A percentile compares a stretch with the other conserved stretches of the same genome.
These are phyloP conservation scores for Vigna hirtella DNA, from an alignment of 306 rosid genomes.

Conservation along the genomic window DNA sequence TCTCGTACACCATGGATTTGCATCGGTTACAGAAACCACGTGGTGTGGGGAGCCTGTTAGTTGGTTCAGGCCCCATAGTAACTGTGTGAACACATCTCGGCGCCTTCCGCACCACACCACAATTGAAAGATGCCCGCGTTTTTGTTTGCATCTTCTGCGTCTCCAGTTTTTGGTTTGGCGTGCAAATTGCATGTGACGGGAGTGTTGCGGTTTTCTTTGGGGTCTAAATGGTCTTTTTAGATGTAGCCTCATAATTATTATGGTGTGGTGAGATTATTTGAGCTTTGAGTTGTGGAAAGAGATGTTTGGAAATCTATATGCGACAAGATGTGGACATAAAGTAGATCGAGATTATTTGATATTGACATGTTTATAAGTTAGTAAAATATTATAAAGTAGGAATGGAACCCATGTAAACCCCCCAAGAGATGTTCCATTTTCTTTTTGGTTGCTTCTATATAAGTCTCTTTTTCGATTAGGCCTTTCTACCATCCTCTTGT, in stretches of 20 bases:
- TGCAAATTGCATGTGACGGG: constrained; percentile 40
- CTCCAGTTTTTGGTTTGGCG: constrained; percentile 23
- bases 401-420: constrained; percentile 42
- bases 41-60: constrained; percentile 44
- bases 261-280: constrained; percentile 40
- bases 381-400: constrained; percentile 10
- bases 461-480: neutral
- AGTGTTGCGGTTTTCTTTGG: neutral
- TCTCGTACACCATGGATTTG: neutral
- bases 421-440: constrained; percentile 31
- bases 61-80: constrained; percentile 41
- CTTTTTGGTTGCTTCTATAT: constrained; percentile 51
- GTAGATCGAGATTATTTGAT: constrained; percentile 59
- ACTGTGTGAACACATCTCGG: neutral
- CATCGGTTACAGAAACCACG: constrained; percentile 44
- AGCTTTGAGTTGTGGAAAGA: constrained; percentile 47
- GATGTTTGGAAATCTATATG: constrained; percentile 48
- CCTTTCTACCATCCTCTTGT: constrained; percentile 17
- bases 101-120: neutral
- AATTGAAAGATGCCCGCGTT: constrained; percentile 35
- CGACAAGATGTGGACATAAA: constrained; percentile 66
- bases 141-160: constrained; percentile 46
- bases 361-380: constrained; percentile 42
- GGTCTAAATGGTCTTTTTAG: constrained; percentile 31
- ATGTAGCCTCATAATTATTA: constrained; percentile 35